Conservation (phyloP, 768 basidiomycete genomes). For the Dacryopinax primogenitus region DNA sequence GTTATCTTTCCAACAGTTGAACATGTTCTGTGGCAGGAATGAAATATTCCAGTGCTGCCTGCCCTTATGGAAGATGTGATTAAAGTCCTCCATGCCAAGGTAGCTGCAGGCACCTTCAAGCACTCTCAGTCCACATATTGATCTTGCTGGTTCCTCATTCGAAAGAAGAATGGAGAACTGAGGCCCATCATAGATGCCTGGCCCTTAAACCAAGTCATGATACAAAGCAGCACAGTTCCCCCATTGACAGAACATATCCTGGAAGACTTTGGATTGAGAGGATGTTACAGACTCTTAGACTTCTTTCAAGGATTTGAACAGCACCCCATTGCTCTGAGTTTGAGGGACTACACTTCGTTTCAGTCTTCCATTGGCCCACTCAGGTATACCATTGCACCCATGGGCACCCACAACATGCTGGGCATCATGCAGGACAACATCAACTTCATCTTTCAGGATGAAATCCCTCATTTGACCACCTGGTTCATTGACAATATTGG, state of each 20-base stretch:
- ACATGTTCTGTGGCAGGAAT: constrained; percentile 30
- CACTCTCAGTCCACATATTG: constrained; percentile 31
- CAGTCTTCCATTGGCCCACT: constrained; percentile 29
- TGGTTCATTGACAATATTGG: constrained; percentile 34
- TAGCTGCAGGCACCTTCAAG: constrained; percentile 32
- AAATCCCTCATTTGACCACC: constrained; percentile 30
- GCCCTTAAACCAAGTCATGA: constrained; percentile 30
- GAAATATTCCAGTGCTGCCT: constrained; percentile 27
- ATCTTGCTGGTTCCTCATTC: constrained; percentile 26
- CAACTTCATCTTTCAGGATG: constrained; percentile 27
- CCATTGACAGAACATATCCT: constrained; percentile 28
- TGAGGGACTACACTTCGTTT: constrained; percentile 33
- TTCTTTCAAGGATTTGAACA: constrained; percentile 29
- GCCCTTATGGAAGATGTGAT: constrained; percentile 25
- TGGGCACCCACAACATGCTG: constrained; percentile 34
- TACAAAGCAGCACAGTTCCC: constrained; percentile 28
- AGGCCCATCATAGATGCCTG: constrained; percentile 30
- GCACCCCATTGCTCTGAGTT: constrained; percentile 22
- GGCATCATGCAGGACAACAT: constrained; percentile 34
- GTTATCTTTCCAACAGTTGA: constrained; percentile 29
- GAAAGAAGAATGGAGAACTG: constrained; percentile 29
- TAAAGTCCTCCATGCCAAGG: constrained; percentile 28
- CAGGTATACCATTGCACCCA: constrained; percentile 26
- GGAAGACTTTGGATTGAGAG: constrained; percentile 26
- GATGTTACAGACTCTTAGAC: constrained; percentile 21